Base-by-base conservation (phyloP, 108 stramenopile genomes). In the Bacterosira constricta region DNA sequence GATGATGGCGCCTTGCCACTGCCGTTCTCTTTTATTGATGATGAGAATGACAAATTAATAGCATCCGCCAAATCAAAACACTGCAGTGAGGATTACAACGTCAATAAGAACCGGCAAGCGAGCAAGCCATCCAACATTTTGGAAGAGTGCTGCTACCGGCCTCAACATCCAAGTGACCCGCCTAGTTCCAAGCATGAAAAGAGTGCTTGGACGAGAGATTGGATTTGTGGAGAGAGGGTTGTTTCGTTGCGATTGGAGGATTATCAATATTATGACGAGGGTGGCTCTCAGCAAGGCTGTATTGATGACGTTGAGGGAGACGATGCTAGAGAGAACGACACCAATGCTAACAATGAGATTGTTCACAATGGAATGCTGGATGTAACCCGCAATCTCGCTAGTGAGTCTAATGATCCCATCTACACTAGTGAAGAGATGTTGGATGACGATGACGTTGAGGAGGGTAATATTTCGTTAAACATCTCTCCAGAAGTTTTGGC, bases 1-100 rank as follows among this genome's bases (percentile, higher is more conserved):
- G 78, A 79, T 44, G 78, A 79, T 71, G 78, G 78, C 0, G 58
- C 61, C 41, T 55, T 79, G 29, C 78, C 78, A 29, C 57, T 34
- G 2, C 64, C 77, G 12, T 49, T 39, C 31, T 32, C 31, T 15
- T 58, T 26, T 30, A 44, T n/a, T 20, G 20, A 58, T 17, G 21
- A 30, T 25, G 39, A 46, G 39, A 13, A 8, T 17, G 57, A 3
- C 11, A 47, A 4, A 2, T 1, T 18, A 5, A 18, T 23, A 47
- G 4, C 3, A 7, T 45, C 44, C 17, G 15, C 44, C 17, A 3
- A 3, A 18, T 15, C 3, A 2, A 2, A 3, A 18, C 18, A 15
- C 2, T 7, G 17, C 17, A 18, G 17, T 15, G 17, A 3, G 15
- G 3, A 15, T 3, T 1, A 42, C 15, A 42, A n/a, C 4, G n/a